A percentile compares a stretch with the other conserved stretches of the same genome.
Evolutionary conservation across 2,329 filamentous ascomycete genomes (phyloP).

Genomic region (Sporothrix humicola): DNA sequence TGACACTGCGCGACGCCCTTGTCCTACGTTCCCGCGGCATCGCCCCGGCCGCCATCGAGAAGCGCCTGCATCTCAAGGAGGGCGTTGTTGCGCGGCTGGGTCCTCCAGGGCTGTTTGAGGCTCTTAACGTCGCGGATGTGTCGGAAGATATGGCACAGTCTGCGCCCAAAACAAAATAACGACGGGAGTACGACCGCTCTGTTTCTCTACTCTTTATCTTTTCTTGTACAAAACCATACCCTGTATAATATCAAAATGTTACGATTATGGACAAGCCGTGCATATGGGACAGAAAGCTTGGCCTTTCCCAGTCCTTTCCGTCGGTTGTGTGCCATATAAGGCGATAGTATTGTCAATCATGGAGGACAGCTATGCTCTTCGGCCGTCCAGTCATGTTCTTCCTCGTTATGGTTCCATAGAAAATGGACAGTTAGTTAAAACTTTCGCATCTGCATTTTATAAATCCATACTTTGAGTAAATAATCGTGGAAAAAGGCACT

Average conservation of each 20-base stretch:
- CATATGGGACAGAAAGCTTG: too few species aligned
- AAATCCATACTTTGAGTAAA: too few species aligned
- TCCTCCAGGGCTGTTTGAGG: constrained; percentile 48
- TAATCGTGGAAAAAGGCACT: too few species aligned
- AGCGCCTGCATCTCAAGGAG: constrained; percentile 51
- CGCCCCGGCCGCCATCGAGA: constrained; percentile 52
- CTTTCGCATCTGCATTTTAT: too few species aligned
- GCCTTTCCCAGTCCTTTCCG: too few species aligned
- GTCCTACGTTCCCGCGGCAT: constrained; percentile 51
- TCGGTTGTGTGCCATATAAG: too few species aligned
- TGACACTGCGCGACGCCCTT: constrained; percentile 55
- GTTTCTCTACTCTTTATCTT: not conserved
- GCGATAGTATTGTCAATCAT: too few species aligned
- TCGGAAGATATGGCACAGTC: not conserved
- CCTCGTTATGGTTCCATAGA: too few species aligned
- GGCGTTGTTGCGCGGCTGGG: constrained; percentile 56
- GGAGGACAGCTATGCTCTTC: too few species aligned
- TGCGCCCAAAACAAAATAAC: not conserved
- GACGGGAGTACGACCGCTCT: not conserved
- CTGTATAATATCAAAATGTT: constrained; percentile 16
- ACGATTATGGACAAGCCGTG: not conserved
- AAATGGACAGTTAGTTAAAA: too few species aligned
- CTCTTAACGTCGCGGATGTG: constrained; percentile 40
- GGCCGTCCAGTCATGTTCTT: too few species aligned
- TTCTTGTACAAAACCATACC: constrained; percentile 21